Evolutionary conservation across 139 green algal genomes (phyloP).

Genomic region (Coccomyxa sp.): DNA sequence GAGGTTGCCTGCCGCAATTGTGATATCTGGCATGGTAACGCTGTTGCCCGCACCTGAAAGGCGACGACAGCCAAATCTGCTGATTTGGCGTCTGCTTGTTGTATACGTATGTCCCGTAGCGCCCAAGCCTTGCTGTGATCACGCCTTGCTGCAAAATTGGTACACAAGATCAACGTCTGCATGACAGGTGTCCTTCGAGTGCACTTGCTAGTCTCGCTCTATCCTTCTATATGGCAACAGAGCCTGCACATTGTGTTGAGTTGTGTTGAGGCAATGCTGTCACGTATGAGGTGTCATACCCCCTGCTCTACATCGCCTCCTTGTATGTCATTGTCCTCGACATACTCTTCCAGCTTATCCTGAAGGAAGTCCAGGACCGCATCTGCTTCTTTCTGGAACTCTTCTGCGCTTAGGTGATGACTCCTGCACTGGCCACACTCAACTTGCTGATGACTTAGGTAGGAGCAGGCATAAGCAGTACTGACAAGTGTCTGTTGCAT

Average conservation of each 20-base stretch:
- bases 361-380: constrained; percentile 47
- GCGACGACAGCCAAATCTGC: constrained; percentile 96
- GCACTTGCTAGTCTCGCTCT: too few relatives aligned
- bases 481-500: too few relatives aligned
- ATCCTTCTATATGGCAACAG: too few relatives aligned
- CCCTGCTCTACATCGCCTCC: constrained; percentile 66
- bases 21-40: not conserved
- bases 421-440: too few relatives aligned
- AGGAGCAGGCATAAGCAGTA: too few relatives aligned
- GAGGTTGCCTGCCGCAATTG: not conserved
- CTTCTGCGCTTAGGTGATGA: too few relatives aligned
- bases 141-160: constrained; percentile 68
- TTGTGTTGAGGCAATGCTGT: too few relatives aligned
- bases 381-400: constrained; percentile 60
- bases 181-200: too few relatives aligned
- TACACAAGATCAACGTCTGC: constrained; percentile 9
- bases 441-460: too few relatives aligned
- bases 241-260: too few relatives aligned
- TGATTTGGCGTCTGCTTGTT: constrained; percentile 98
- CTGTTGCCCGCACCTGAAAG: constrained; percentile 58
- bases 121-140: constrained; percentile 72
- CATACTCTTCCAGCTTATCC: constrained; percentile 57
- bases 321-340: constrained; percentile 50
- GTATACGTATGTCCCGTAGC: constrained; percentile 88
- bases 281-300: too few relatives aligned